These are phyloP conservation scores for Dichotomopilus funicola DNA, from an alignment of 2,329 filamentous ascomycete genomes.

Conservation along the genomic window DNA sequence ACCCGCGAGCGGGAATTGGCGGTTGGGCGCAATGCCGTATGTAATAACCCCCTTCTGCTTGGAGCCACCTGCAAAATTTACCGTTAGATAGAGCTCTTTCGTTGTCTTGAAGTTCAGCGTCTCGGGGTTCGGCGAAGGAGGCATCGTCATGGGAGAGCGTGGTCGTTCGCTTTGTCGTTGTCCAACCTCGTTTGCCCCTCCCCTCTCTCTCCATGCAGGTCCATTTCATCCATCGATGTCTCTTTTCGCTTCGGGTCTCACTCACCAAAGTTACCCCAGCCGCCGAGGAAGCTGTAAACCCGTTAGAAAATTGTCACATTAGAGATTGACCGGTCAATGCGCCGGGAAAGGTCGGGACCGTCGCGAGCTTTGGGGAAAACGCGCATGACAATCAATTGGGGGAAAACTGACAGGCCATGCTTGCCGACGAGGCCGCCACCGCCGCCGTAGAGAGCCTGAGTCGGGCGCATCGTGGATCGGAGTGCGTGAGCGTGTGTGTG, in stretches of 20 bases:
- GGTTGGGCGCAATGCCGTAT: slow-evolving; percentile 80
- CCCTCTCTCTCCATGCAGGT: no score
- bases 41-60: slow-evolving; percentile 58
- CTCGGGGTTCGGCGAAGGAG: not conserved
- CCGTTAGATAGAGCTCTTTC: slow-evolving; percentile 23
- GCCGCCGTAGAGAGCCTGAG: slow-evolving; percentile 36
- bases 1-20: slow-evolving; percentile 80
- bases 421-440: slow-evolving; percentile 39
- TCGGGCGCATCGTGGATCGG: slow-evolving; percentile 39
- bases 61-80: slow-evolving; percentile 40
- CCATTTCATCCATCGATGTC: not conserved
- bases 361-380: slow-evolving; percentile 22
- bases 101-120: not conserved
- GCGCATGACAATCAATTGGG: slow-evolving; percentile 13
- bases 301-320: slow-evolving; percentile 15
- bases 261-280: slow-evolving; percentile 71
- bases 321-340: slow-evolving; percentile 1
- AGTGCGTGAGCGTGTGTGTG: slow-evolving; percentile 21
- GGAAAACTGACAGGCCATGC: slow-evolving; percentile 39
- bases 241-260: slow-evolving; percentile 24
- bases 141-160: no score
- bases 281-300: slow-evolving; percentile 58
- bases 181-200: no score
- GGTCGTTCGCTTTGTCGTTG: no score
- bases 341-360: not conserved